phyloP scores from a whole-genome alignment of 306 rosid species.

The Hippophae gyantsensis region DNA sequence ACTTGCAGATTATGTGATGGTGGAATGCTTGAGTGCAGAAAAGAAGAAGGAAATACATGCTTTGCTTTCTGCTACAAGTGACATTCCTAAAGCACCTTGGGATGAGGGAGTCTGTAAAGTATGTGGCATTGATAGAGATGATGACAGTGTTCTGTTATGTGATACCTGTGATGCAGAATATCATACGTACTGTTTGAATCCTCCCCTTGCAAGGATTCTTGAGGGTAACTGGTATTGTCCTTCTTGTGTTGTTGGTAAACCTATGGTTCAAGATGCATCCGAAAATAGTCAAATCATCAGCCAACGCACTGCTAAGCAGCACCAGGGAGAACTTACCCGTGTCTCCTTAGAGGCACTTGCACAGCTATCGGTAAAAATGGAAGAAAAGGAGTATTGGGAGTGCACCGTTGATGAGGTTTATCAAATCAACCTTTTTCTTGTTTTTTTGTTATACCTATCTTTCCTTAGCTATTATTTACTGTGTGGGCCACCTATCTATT shows the following conservation, averaged over 20 bases:
- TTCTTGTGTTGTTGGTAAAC: slow-evolving; percentile 67
- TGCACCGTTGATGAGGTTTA: slow-evolving; percentile 66
- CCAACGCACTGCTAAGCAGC: slow-evolving; percentile 44
- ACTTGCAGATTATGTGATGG: slow-evolving; percentile 49
- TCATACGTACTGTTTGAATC: slow-evolving; percentile 95
- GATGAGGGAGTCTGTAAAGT: slow-evolving; percentile 99
- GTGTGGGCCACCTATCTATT: neutral
- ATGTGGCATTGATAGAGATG: slow-evolving; percentile 96
- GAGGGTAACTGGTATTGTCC: slow-evolving; percentile 99
- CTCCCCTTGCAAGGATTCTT: slow-evolving; percentile 97
- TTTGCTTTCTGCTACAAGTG: slow-evolving; percentile 49
- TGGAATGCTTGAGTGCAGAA: slow-evolving; percentile 52
- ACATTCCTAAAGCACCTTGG: slow-evolving; percentile 97
- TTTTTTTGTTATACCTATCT: slow-evolving; percentile 8
- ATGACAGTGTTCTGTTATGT: slow-evolving; percentile 90
- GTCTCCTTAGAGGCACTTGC: slow-evolving; percentile 61
- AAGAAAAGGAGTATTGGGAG: slow-evolving; percentile 94
- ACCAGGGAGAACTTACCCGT: slow-evolving; percentile 61
- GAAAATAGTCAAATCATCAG: slow-evolving; percentile 26
- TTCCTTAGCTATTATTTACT: slow-evolving; percentile 1
- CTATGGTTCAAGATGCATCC: slow-evolving; percentile 40
- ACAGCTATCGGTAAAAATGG: slow-evolving; percentile 54
- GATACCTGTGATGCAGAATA: slow-evolving; percentile 99
- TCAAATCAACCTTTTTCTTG: slow-evolving; percentile 5
- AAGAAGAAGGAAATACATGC: slow-evolving; percentile 53